Conservation (phyloP, 2,329 filamentous ascomycete species). For the Magnaporthales sp. region DNA sequence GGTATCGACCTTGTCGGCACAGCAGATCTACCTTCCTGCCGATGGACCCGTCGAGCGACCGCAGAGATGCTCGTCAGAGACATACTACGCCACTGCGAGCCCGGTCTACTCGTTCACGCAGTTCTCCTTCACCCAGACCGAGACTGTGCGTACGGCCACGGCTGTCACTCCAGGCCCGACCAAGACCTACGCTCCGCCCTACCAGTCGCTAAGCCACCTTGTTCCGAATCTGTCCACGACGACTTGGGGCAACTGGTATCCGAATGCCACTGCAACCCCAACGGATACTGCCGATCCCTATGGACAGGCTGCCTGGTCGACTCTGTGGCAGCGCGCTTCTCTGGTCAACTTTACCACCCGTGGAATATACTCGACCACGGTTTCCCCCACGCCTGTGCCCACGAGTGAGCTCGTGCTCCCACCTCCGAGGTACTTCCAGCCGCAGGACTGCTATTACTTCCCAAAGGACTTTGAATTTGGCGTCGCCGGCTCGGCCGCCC, state of each 20-base stretch:
- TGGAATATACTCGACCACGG: conserved; percentile 31
- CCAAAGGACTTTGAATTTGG: conserved; percentile 37
- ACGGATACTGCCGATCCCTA: conserved; percentile 25
- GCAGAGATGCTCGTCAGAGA: background rate
- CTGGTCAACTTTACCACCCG: conserved; percentile 23
- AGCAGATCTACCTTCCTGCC: conserved; percentile 2
- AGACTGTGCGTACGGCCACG: conserved; percentile 27
- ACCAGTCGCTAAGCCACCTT: conserved; percentile 22
- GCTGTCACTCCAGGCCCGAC: conserved; percentile 20
- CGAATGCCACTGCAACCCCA: conserved; percentile 21
- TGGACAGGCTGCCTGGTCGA: conserved; percentile 28
- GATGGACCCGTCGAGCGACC: background rate
- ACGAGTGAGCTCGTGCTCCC: conserved; percentile 46
- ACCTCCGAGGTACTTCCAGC: conserved; percentile 39
- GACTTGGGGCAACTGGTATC: conserved; percentile 31
- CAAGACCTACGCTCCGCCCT: conserved; percentile 24
- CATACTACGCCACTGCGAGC: background rate
- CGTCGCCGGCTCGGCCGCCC: conserved; percentile 36
- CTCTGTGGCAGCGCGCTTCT: conserved; percentile 24
- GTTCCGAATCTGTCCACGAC: conserved; percentile 26
- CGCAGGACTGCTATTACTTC: conserved; percentile 39
- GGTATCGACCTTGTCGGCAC: background rate
- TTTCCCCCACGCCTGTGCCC: conserved; percentile 44
- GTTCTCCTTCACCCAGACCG: conserved; percentile 26
- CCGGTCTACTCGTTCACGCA: conserved; percentile 11